phyloP scores from a whole-genome alignment of 2,329 filamentous ascomycete species.

The Phialophora tarda region DNA sequence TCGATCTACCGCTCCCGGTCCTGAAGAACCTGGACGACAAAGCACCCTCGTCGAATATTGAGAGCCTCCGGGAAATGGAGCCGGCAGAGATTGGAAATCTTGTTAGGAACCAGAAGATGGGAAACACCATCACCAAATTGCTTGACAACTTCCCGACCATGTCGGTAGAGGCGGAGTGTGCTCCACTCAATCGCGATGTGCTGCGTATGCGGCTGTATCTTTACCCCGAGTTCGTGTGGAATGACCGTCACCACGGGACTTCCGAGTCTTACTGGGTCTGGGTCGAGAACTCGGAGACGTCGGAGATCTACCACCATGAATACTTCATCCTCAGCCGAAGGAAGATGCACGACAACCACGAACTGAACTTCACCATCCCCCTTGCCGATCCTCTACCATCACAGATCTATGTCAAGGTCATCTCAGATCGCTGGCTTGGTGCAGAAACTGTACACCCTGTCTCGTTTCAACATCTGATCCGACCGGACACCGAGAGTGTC shows the following conservation, averaged over 20 bases:
- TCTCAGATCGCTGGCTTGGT: slow-evolving; percentile 95
- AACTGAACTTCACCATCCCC: slow-evolving; percentile 96
- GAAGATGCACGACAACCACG: slow-evolving; percentile 94
- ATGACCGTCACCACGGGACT: slow-evolving; percentile 88
- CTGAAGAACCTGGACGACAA: slow-evolving; percentile 85
- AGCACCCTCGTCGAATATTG: slow-evolving; percentile 73
- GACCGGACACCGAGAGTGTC: slow-evolving; percentile 94
- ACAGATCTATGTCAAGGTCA: slow-evolving; percentile 92
- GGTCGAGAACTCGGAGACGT: slow-evolving; percentile 98
- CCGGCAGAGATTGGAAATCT: slow-evolving; percentile 84
- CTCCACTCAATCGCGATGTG: slow-evolving; percentile 91
- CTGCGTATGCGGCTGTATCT: slow-evolving; percentile 86
- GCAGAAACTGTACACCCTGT: slow-evolving; percentile 94
- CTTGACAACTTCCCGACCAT: slow-evolving; percentile 92
- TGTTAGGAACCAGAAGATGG: slow-evolving; percentile 89
- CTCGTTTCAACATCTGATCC: slow-evolving; percentile 96
- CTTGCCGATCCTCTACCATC: slow-evolving; percentile 89
- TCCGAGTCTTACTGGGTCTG: slow-evolving; percentile 98
- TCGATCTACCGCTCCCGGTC: slow-evolving; percentile 83
- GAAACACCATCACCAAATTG: slow-evolving; percentile 77
- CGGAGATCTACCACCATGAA: slow-evolving; percentile 97
- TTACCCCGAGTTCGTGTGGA: slow-evolving; percentile 91
- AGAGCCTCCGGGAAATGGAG: slow-evolving; percentile 91
- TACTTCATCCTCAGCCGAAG: slow-evolving; percentile 90
- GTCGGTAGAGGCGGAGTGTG: slow-evolving; percentile 89